These are phyloP conservation scores for Pseudomassariella vexata DNA, from an alignment of 2,329 filamentous ascomycete species.

Conservation along the genomic window DNA sequence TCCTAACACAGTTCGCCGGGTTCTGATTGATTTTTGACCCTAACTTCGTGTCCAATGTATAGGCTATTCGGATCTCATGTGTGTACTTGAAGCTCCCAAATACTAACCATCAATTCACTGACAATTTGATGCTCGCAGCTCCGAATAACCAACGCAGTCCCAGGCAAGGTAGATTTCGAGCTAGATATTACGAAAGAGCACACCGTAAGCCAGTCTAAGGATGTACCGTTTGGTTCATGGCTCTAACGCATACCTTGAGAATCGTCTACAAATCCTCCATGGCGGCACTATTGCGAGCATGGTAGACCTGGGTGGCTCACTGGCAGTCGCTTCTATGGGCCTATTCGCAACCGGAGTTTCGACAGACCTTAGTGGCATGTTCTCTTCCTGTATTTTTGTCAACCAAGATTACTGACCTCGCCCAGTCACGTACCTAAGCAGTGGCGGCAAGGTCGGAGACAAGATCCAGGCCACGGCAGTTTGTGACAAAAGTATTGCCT, in stretches of 20 bases:
- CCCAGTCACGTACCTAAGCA: slow-evolving; percentile 61
- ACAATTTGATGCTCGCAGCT: slow-evolving; percentile 50
- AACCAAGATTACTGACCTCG: no score
- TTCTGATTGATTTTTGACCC: background rate
- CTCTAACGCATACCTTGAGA: slow-evolving; percentile 38
- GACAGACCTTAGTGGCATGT: slow-evolving; percentile 55
- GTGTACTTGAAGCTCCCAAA: slow-evolving; percentile 12
- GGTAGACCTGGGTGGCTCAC: slow-evolving; percentile 60
- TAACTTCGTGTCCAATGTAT: background rate
- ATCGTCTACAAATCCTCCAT: slow-evolving; percentile 70
- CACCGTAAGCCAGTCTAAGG: slow-evolving; percentile 53
- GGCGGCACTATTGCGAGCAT: slow-evolving; percentile 75
- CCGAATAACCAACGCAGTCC: slow-evolving; percentile 56
- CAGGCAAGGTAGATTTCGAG: slow-evolving; percentile 70
- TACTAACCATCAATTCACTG: slow-evolving; percentile 1
- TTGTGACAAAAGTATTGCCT: slow-evolving; percentile 53
- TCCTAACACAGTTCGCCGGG: background rate
- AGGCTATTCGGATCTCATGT: slow-evolving; percentile 38
- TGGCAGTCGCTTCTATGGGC: slow-evolving; percentile 60
- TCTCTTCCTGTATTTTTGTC: background rate
- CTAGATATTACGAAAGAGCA: slow-evolving; percentile 69
- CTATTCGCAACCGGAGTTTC: slow-evolving; percentile 59
- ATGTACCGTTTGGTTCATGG: background rate
- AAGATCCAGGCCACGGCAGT: slow-evolving; percentile 48
- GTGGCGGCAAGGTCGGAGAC: slow-evolving; percentile 53